Evolutionary conservation across 352 stramenopile species (phyloP), one percentile per base, ranked within the genome.

Genomic region (Phytopythium kandeliae): DNA sequence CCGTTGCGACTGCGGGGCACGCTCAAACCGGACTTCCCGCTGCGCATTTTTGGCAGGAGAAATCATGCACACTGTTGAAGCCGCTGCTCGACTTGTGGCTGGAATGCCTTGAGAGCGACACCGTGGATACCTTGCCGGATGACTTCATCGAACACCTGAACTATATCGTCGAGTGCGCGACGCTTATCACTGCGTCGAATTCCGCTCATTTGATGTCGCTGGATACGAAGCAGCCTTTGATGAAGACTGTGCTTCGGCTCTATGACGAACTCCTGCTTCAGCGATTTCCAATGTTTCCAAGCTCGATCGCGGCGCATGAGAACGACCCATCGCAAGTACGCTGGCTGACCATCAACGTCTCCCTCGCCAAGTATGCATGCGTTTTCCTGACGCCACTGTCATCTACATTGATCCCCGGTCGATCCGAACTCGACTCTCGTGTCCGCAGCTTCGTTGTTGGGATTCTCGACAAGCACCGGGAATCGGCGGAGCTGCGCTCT

Each of bases 41-140:
- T 5, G 24, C 47, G 33, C 47, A 43, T 16, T 88, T 81, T 11
- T 92, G 81, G 81, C 74, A 89, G 58, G 61, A 80, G 17, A 92
- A 92, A 40, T 79, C 79, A 13, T 65, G 71, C 1, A 52, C 67
- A 17, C 49, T 93, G 33, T 51, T 93, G 19, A 61, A 66, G 12
- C 67, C 76, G 13, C 55, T 93, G 30, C 57, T 89, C 2, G 74
- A 88, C 34, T 65, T 93, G 46, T 93, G 83, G 83, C 63, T 93
- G 13, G 79, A 91, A 47, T 89, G 73, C 38, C 26, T 79, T 0
- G 78, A 88, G 21, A 71, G 66, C 28, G 75, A 78, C 19, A 57
- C 51, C 0, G 45, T 78, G 34, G 79, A 91, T 26, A 61, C 67
- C 12, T 63, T 90, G 2, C 71, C 70, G 15, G 73, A 89, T n/a